Evolutionary conservation across 2,329 filamentous ascomycete genomes (phyloP), one percentile per base, ranked within the genome.

Genomic region (Cordyceps fumosorosea): DNA sequence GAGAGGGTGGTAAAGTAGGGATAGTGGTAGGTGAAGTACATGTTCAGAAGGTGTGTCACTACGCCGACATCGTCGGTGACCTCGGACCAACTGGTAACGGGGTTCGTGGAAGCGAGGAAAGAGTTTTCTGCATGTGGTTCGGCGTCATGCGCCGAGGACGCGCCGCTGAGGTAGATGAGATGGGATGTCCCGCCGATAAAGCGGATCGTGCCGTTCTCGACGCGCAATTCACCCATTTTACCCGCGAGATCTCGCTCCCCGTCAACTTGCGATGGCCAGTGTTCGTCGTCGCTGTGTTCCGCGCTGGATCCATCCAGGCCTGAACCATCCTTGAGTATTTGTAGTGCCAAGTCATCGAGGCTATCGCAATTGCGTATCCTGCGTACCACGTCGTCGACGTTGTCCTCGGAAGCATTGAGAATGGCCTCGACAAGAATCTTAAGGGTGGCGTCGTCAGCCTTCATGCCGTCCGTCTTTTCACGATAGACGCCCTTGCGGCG

Each of bases 11-110:
- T 93, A 73, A 98, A 99, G 76, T 95, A 98, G 20, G 92, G 88
- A 74, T 98, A 98, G 75, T 98, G 95, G 89, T 93, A 98, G 68
- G 88, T 91, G 76, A 98, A 98, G 76, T 99, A 99, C 90, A 98
- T 93, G 70, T 93, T 93, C 71, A 99, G 85, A 20, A 99, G 84
- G 74, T 97, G 93, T 18, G 87, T 84, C 67, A 97, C 86, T 52
- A 96, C 80, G 60, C 89, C 84, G 26, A 86, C 81, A 72, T 97
- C 91, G 56, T 86, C 81, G 1, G 91, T 96, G 52, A 96, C 91
- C 18, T 81, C 84, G 0, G 93, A 96, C 95, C 95, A 99, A 60
- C 89, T 93, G 22, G 85, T 87, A 60, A 95, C 81, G 4, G 91
- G 87, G 64, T 93, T 84, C 57, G 89, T 85, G 64, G 82, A 78